These are phyloP conservation scores for Lasiosphaeriaceae sp. DNA, from an alignment of 495 filamentous ascomycete genomes.

Conservation along the genomic window DNA sequence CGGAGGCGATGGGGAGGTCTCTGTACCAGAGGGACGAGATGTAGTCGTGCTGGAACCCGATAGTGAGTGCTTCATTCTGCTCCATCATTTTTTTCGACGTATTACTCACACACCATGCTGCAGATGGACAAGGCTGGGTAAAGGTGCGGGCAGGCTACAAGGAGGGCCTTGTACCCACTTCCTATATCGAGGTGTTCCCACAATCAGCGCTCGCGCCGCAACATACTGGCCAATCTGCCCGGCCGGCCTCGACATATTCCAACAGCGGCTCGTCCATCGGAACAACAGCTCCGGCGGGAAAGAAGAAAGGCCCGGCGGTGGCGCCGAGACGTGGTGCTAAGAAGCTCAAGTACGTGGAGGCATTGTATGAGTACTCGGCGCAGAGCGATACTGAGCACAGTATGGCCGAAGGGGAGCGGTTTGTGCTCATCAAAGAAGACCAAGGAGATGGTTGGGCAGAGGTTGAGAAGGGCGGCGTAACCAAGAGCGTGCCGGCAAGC, in stretches of 20 bases:
- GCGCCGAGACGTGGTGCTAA: slow-evolving; percentile 89
- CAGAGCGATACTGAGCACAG: slow-evolving; percentile 81
- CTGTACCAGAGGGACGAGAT: slow-evolving; percentile 70
- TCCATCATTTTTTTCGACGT: slow-evolving; percentile 4
- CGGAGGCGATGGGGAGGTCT: slow-evolving; percentile 73
- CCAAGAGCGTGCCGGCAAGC: slow-evolving; percentile 90
- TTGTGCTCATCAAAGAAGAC: slow-evolving; percentile 81
- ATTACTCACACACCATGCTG: not conserved
- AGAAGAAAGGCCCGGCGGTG: slow-evolving; percentile 91
- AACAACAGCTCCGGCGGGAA: slow-evolving; percentile 43
- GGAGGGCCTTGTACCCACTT: slow-evolving; percentile 81
- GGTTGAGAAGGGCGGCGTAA: slow-evolving; percentile 84
- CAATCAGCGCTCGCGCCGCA: slow-evolving; percentile 42
- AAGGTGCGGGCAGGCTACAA: slow-evolving; percentile 64
- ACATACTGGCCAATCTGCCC: slow-evolving; percentile 49
- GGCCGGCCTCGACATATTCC: slow-evolving; percentile 68
- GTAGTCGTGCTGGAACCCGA: slow-evolving; percentile 81
- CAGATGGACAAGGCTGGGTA: slow-evolving; percentile 90
- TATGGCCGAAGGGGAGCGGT: slow-evolving; percentile 87
- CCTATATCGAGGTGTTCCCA: slow-evolving; percentile 55
- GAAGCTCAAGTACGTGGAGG: slow-evolving; percentile 92
- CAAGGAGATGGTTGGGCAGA: slow-evolving; percentile 94
- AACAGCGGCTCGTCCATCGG: slow-evolving; percentile 71
- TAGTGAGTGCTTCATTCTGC: slow-evolving; percentile 52
- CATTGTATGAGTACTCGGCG: slow-evolving; percentile 86